Evolutionary conservation across 306 rosid genomes (phyloP).

Genomic region (Acmispon strigosus): DNA sequence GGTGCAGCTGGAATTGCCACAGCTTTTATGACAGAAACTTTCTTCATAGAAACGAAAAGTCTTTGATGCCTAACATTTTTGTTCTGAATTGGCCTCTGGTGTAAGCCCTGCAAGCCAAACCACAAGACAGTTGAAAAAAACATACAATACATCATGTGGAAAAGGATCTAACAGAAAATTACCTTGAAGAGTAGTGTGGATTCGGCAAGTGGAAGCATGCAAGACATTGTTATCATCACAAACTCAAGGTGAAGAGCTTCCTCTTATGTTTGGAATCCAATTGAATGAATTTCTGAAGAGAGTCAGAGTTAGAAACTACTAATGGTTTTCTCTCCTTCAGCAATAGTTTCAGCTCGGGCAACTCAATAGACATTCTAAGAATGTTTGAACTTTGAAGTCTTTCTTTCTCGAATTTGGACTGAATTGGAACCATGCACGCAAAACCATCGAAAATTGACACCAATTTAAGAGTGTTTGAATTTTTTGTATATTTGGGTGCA

Average conservation of each 20-base stretch:
- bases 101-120: slow-evolving; percentile 46
- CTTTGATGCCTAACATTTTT: slow-evolving; percentile 25
- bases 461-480: neutral
- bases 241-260: neutral
- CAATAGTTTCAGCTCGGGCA: neutral
- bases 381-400: neutral
- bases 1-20: slow-evolving; percentile 63
- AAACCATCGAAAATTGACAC: neutral
- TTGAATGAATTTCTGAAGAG: neutral
- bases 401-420: neutral
- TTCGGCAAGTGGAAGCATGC: neutral
- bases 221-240: neutral
- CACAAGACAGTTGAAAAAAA: neutral
- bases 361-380: neutral
- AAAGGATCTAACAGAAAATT: neutral
- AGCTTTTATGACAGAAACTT: slow-evolving; percentile 40
- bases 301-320: neutral
- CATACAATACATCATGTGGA: too few species aligned
- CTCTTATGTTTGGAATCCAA: neutral
- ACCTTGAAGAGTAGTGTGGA: neutral
- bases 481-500: neutral
- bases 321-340: neutral
- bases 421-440: neutral
- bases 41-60: slow-evolving; percentile 27
- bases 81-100: slow-evolving; percentile 36